Evolutionary conservation across 306 rosid species (phyloP), one percentile per base, ranked within the genome.

Genomic region (Phaseolus lunatus): DNA sequence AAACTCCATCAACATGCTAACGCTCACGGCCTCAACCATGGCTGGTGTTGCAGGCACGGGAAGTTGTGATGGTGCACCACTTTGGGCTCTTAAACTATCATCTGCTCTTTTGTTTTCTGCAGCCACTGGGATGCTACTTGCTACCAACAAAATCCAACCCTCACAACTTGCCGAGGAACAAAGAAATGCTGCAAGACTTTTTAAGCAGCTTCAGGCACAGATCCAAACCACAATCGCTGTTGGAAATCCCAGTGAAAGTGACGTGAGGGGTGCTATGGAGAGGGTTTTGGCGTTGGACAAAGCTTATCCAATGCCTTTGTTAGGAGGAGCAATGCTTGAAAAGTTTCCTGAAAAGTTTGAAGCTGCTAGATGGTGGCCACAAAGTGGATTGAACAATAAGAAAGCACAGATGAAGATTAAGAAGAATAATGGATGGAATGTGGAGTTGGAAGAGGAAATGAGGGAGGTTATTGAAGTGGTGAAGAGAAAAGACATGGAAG

Each of bases 121-220:
- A 0, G 97, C 93, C 58, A 83, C 89, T 0, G 93, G 90, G 44
- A 47, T 92, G 89, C 15, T 81, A 49, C 74, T 86, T 15, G 68
- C 80, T 12, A 87, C 86, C 78, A 90, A 88, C 84, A 90, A 88
- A 82, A 83, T 88, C 72, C 97, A 92, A 73, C 96, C 97, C 1
- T 92, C 96, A 7, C 97, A 92, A 33, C 89, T 92, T 2, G 90
- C 89, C 0, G 97, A 92, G 77, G 97, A 92, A 65, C 91, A 92
- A 54, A 88, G 93, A 2, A 90, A 86, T 31, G 93, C 93, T 0
- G 58, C 88, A 9, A 92, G 90, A 35, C 70, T 87, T 47, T 92
- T 92, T 67, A 86, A 82, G 74, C 84, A 88, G 48, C 75, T 90
- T 53, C 76, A 66, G 27, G 57, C 11, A 39, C 78, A 88, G 52